Base-by-base conservation (phyloP, 805 yeast species). In the Saturnispora quitensis region DNA sequence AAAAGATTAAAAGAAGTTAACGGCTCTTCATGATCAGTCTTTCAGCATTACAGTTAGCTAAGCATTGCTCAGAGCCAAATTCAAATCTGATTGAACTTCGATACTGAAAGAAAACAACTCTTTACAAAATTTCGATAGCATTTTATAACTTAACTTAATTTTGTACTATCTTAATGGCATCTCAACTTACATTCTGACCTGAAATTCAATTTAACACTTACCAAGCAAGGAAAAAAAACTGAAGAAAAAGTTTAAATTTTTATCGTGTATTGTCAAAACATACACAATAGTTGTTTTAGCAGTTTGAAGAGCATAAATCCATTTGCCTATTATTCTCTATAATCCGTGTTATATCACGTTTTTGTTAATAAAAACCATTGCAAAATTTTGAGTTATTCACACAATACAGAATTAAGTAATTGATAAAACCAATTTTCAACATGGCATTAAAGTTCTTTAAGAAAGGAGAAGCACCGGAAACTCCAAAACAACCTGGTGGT, bases 1-100 rank as follows among this genome's bases (percentile, higher is more conserved):
- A 68, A 68, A 53, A 64, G 58, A 15, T 43, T 56, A 1, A 42
- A 53, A 7, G 53, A 46, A 5, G 44, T 22, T 7, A 33, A 27
- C 24, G 45, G 27, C 15, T 13, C 33, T 45, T 20, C 15, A 22
- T 31, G 13, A 25, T 25, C 28, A 5, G 9, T 25, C 9, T 25
- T 25, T 2, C 7, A 25, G 9, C 28, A 25, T 8, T 25, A 7
- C 28, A 25, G 28, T 25, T 25, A 25, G 28, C 28, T 8, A 25
- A 25, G 28, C 10, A 31, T 31, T 31, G 34, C 34, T 31, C 34
- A 31, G 13, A 4, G 5, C 34, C 28, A 25, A 31, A 12, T 31
- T 31, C 15, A 31, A 31, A 10, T 12, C 3, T 31, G 9, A 13
- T 13, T 31, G n/a, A 31, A 31, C 2, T 31, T 10, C 5, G 3